These are phyloP conservation scores for Haplosporangium gracile DNA, from an alignment of 192 early-diverging fungal species.

Conservation along the genomic window DNA sequence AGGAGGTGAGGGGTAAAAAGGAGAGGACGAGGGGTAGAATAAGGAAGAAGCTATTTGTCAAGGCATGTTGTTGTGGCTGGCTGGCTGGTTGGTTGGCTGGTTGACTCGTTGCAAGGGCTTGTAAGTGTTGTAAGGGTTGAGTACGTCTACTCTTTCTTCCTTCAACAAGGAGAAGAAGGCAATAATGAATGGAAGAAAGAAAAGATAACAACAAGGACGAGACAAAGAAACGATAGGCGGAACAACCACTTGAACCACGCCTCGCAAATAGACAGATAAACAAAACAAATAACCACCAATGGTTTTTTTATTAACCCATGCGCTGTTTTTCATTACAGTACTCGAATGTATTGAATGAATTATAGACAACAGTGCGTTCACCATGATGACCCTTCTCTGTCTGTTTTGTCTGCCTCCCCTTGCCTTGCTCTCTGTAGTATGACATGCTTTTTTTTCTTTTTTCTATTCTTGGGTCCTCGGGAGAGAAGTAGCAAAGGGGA, in stretches of 20 bases:
- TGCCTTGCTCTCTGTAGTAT: not conserved
- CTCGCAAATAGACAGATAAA: not conserved
- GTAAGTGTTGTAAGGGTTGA: not conserved
- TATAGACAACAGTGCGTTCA: not conserved
- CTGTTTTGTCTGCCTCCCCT: not conserved
- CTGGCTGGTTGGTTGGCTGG: not conserved
- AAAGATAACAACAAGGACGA: not conserved
- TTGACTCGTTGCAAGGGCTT: not conserved
- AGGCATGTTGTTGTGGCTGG: not conserved
- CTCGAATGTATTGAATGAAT: not conserved
- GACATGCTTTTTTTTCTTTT: not conserved
- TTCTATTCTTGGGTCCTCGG: slow-evolving; percentile 5
- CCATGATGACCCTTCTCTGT: not conserved
- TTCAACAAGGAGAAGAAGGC: not conserved
- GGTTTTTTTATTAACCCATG: not conserved
- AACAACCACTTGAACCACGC: not conserved
- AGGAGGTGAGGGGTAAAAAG: not conserved
- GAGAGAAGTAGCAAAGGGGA: not conserved
- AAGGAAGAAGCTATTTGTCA: not conserved
- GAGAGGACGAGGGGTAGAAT: not conserved
- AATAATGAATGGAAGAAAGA: not conserved
- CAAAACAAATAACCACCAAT: not conserved
- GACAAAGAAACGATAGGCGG: not conserved
- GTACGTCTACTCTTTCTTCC: not conserved
- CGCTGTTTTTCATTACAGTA: not conserved